Base-by-base conservation (phyloP, 1,139 yeast species). In the Pichia sp. region DNA sequence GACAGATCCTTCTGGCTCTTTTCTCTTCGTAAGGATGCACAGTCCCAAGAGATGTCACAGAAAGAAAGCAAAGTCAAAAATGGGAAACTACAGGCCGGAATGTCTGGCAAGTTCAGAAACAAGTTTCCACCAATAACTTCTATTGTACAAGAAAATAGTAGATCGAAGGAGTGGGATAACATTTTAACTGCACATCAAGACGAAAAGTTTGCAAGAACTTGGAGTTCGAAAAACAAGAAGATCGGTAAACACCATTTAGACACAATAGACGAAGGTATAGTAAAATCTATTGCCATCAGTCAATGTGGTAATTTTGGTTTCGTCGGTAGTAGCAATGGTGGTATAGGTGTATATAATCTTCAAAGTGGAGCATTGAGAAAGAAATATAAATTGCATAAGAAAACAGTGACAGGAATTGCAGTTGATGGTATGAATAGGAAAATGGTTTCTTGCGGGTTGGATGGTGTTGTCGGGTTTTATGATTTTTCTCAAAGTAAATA, bases 231-330 rank as follows among this genome's bases (percentile, higher is more conserved):
- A 60, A 80, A 80, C 57, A 92, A 89, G 59, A 82, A 93, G 65
- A 84, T 92, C 2, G 98, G 98, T 19, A 79, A 85, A 58, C 81
- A 85, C 75, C 77, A 75, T 48, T 73, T 95, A 47, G 70, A 75
- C 4, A 88, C 98, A 1, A 79, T 81, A 15, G 99, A 95, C 70
- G 84, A 79, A 5, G 92, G 95, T 0, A 67, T 81, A n/a, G 96
- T 83, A n/a, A 88, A 86, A 66, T 71, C 87, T 32, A 95, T 90
- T 8, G 80, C 87, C 29, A 80, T 93, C 36, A 87, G 97, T 0
- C 88, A 84, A 57, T 95, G 99, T 77, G 99, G 99, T 43, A 95
- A 95, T 69, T 95, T 95, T 72, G 97, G 87, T 1, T 73, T 93
- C 49, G 87, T 95, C 29, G 99, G 98, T n/a, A 90, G 97, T 5